Base-by-base conservation (phyloP, 441 rosid species). In the Euphorbia corollata region DNA sequence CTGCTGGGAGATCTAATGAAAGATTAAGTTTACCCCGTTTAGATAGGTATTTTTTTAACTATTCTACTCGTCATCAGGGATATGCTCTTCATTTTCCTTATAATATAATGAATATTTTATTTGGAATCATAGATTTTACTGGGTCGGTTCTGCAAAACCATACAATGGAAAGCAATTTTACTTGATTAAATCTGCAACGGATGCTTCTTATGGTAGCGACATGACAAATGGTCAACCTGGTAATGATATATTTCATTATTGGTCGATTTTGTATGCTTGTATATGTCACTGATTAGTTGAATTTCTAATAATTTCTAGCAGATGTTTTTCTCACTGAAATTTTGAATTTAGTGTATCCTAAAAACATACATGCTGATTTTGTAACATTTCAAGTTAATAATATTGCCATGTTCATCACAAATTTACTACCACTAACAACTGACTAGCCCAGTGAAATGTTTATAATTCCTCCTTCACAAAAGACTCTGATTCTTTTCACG, bases 201-300 rank as follows among this genome's bases (percentile, higher is more conserved):
- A 79, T 80, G 94, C 98, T 83, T 86, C 95, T 48, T 84, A 71
- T 74, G 91, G 90, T 68, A 91, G 92, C 67, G 93, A 87, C 73
- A 73, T 77, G 77, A 73, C 81, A 24, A 77, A 86, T 64, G 84
- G 84, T 69, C 75, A 86, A 64, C 59, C 83, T 68, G 98, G 97
- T 91, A 85, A 62, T 59, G 19, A 38, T 61, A 22, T 56, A 36
- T 60, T 68, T 32, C 24, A 30, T 68, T 59, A 53, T 55, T 30
- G 20, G 16, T 61, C 41, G 41, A 36, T 36, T 2, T 36, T 6
- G 41, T 36, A 8, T 36, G 41, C 41, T 5, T 30, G 45, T 9
- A 22, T 24, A 41, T 11, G 32, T 13, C 51, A 55, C 23, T 53
- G 22, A 12, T 57, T 23, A n/a, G 19, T 50, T 50, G 24, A 20